phyloP scores from a whole-genome alignment of 2,329 filamentous ascomycete genomes.

The Microsporum canis region DNA sequence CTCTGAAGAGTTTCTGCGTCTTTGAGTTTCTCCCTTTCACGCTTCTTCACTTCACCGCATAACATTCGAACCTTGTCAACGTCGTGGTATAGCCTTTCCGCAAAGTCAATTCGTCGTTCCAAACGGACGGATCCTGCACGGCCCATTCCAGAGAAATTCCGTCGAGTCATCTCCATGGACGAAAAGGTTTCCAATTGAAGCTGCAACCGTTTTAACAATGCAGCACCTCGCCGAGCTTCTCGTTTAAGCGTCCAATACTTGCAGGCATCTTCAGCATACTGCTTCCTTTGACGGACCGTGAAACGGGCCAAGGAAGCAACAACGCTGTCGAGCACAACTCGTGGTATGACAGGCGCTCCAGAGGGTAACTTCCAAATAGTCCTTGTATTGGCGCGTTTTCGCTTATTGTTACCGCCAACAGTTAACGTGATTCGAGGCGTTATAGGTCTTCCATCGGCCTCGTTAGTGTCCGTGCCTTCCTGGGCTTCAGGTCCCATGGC shows the following conservation, averaged over 20 bases:
- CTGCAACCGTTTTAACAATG: conserved; percentile 83
- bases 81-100: conserved; percentile 52
- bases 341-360: conserved; percentile 85
- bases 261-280: conserved; percentile 85
- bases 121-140: conserved; percentile 67
- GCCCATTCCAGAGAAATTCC: conserved; percentile 94
- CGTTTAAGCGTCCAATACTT: conserved; percentile 97
- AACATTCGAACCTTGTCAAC: conserved; percentile 64
- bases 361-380: conserved; percentile 85
- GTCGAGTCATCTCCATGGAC: conserved; percentile 89
- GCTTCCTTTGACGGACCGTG: conserved; percentile 72
- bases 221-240: conserved; percentile 80
- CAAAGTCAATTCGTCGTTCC: conserved; percentile 76
- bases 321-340: conserved; percentile 75
- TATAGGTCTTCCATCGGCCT: conserved; percentile 32
- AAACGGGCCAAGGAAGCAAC: conserved; percentile 75
- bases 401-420: conserved; percentile 48
- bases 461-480: conserved; percentile 39
- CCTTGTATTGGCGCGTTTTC: conserved; percentile 45
- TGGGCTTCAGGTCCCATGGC: conserved; percentile 58
- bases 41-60: conserved; percentile 58
- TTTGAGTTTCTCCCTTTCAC: conserved; percentile 67
- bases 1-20: conserved; percentile 64
- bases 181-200: conserved; percentile 93
- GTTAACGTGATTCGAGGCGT: conserved; percentile 44